Evolutionary conservation across 345 rosid genomes (phyloP).

Genomic region (Linum trigynum): DNA sequence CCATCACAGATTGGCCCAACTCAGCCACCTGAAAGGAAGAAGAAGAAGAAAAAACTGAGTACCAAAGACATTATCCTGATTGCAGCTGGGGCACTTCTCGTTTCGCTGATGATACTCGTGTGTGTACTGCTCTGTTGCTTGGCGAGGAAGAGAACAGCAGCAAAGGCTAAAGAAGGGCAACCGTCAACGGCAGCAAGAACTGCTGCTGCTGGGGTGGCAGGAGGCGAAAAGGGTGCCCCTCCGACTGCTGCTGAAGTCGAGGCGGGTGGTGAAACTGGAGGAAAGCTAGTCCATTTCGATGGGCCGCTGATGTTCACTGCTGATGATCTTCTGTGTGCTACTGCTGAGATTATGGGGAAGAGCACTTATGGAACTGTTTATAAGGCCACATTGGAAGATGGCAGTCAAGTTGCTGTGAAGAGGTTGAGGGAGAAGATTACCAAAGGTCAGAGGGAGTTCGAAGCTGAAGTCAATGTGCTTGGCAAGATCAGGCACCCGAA

Average conservation of each 20-base stretch:
- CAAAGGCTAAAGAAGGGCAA: conserved; percentile 28
- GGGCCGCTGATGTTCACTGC: conserved; percentile 95
- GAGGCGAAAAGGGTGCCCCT: conserved; percentile 38
- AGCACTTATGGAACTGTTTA: conserved; percentile 84
- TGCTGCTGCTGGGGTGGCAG: conserved; percentile 21
- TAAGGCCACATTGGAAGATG: conserved; percentile 86
- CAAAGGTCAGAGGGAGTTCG: conserved; percentile 71
- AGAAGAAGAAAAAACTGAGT: conserved; percentile 28
- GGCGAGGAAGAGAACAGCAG: conserved; percentile 35
- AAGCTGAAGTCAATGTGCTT: conserved; percentile 54
- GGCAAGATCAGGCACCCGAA: conserved; percentile 75
- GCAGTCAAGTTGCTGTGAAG: conserved; percentile 78
- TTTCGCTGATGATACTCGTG: conserved; percentile 48
- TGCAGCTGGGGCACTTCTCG: conserved; percentile 58
- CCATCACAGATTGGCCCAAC: conserved; percentile 6
- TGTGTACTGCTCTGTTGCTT: conserved; percentile 61
- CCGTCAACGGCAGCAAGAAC: conserved; percentile 31
- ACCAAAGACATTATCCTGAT: conserved; percentile 68
- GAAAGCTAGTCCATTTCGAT: conserved; percentile 87
- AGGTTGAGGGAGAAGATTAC: conserved; percentile 85
- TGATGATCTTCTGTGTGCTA: conserved; percentile 87
- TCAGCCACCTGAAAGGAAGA: conserved; percentile 10
- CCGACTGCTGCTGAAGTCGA: conserved; percentile 32
- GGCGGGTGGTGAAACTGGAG: conserved; percentile 81
- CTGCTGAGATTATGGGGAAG: conserved; percentile 99